Base-by-base conservation (phyloP, 768 basidiomycete species). In the Rhizopogon salebrosus region DNA sequence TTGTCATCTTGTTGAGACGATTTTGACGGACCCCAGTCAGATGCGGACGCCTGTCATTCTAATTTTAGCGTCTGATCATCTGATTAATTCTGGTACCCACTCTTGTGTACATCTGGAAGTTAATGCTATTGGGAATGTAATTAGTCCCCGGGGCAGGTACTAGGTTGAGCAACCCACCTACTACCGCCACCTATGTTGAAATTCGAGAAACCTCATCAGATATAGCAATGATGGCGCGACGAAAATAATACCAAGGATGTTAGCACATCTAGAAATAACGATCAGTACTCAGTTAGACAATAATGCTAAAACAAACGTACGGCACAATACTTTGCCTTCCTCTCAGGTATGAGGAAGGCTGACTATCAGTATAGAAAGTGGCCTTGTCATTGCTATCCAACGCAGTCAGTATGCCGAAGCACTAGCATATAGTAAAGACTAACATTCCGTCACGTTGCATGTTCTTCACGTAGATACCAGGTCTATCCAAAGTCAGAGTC, bases 31-130 rank as follows among this genome's bases (percentile, higher is more conserved):
- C 84, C 81, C 83, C 84, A 85, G 60, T 85, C 84, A 24, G 84
- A 85, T 8, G 80, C 83, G 39, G 84, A 85, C 31, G 83, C 84
- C 80, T 81, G 41, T n/a, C 43, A 53, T 37, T 39, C 3, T 24
- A 5, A 42, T 13, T 38, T 14, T 34, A 27, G 57, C n/a, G 39
- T 38, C 38, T 24, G 39, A n/a, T 43, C 18, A 24, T 29, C 3
- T 39, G 26, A 14, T 35, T 52, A 22, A 41, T 37, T 48, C 29
- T 31, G 9, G 11, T 3, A 57, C 70, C 59, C 62, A 80, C 80
- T 60, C 82, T 75, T 24, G 83, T 85, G 69, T 85, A 85, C 84
- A 86, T 85, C 78, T 80, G 84, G 78, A 87, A 87, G 67, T 87
- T 87, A 72, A 86, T 86, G 61, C 83, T 84, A 56, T 52, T 35